Conservation (phyloP, 805 yeast genomes). For the Schwanniomyces occidentalis region DNA sequence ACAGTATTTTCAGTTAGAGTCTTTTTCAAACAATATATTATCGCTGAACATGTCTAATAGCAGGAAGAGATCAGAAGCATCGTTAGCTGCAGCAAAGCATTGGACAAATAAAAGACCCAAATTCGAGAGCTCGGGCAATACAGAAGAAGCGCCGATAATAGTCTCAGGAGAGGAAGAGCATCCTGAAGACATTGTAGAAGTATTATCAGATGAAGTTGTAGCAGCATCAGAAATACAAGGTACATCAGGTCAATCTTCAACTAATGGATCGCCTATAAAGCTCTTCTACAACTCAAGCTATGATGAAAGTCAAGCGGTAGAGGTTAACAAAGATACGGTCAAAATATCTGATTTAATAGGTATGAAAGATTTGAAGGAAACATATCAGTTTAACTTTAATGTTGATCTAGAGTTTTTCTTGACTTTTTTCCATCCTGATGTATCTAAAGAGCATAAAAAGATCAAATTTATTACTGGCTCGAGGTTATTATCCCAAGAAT, state of each 20-base stretch:
- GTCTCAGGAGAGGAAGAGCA: constrained; percentile 4
- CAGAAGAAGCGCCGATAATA: constrained; percentile 3
- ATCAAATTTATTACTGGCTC: constrained; percentile 34
- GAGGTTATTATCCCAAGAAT: constrained; percentile 11
- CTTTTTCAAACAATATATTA: too few relatives aligned
- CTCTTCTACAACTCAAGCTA: constrained; percentile 29
- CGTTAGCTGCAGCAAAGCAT: constrained; percentile 23
- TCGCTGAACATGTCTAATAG: constrained; percentile 1
- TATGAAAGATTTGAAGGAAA: constrained; percentile 28
- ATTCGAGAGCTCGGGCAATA: not conserved
- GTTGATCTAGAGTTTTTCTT: constrained; percentile 43
- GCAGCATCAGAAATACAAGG: not conserved
- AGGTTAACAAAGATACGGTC: constrained; percentile 27
- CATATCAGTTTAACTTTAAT: constrained; percentile 51
- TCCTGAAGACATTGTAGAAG: not conserved
- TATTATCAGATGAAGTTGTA: not conserved
- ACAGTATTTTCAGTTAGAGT: too few relatives aligned
- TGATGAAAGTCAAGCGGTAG: constrained; percentile 7
- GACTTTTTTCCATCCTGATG: constrained; percentile 26
- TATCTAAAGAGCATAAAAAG: constrained; percentile 15
- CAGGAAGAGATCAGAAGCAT: constrained; percentile 20
- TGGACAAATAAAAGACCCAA: constrained; percentile 18
- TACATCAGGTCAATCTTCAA: not conserved
- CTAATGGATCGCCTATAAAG: constrained; percentile 18
- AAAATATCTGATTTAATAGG: constrained; percentile 30